Percentiles rank a stretch among this genome's conserved stretches.
Conservation (phyloP, 2,329 filamentous ascomycete species). For the Penicillium hesseltinei region DNA sequence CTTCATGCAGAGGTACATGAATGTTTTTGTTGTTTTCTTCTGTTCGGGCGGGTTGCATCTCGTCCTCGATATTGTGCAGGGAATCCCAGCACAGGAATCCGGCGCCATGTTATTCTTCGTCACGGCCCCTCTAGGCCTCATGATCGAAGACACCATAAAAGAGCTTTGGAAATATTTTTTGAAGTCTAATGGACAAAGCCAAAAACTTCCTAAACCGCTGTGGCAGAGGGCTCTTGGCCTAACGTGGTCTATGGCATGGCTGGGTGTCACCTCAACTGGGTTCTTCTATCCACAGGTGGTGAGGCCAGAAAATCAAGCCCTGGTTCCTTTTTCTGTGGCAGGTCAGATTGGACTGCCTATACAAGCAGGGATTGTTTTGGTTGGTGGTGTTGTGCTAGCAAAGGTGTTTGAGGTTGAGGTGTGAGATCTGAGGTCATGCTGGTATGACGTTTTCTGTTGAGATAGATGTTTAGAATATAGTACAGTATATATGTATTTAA, state of each 20-base stretch:
- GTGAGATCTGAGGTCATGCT: slow-evolving; percentile 5
- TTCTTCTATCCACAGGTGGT: slow-evolving; percentile 6
- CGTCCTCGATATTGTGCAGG: slow-evolving; percentile 12
- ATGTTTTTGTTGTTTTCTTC: slow-evolving; percentile 28
- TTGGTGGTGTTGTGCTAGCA: slow-evolving; percentile 3
- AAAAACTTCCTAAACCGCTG: background rate
- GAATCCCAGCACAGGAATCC: slow-evolving; percentile 17
- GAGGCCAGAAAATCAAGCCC: slow-evolving; percentile 4
- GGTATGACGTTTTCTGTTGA: background rate
- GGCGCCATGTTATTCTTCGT: slow-evolving; percentile 27
- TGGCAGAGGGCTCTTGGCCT: slow-evolving; percentile 9
- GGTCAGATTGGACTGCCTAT: background rate
- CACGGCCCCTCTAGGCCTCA: slow-evolving; percentile 24
- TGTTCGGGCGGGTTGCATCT: slow-evolving; percentile 28
- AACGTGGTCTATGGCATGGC: slow-evolving; percentile 9
- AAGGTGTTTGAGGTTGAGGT: slow-evolving; percentile 10
- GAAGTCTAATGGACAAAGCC: background rate
- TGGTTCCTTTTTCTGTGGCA: slow-evolving; percentile 6
- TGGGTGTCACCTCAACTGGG: slow-evolving; percentile 7
- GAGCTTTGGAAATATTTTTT: slow-evolving; percentile 10
- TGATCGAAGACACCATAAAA: slow-evolving; percentile 31
- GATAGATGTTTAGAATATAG: background rate
- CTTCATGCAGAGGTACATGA: slow-evolving; percentile 24
- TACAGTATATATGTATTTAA: too few species aligned
- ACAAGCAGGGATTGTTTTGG: background rate